Evolutionary conservation across 306 rosid species (phyloP).

Genomic region (Argentina anserina): DNA sequence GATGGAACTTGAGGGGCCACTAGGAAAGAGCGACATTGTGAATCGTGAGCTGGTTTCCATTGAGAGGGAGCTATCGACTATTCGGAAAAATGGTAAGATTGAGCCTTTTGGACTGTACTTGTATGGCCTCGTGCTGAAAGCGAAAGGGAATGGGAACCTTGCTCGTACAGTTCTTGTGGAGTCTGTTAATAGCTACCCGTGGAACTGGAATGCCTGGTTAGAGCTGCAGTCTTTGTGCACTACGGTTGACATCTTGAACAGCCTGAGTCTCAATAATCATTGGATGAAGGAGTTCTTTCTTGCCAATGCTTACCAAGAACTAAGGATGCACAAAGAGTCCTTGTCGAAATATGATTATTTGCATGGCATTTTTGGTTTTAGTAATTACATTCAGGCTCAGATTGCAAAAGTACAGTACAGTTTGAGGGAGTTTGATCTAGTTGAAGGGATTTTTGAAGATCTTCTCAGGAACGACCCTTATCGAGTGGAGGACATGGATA

Average conservation of each 20-base stretch:
- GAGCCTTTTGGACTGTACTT: slow-evolving; percentile 88
- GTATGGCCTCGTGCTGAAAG: slow-evolving; percentile 88
- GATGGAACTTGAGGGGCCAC: slow-evolving; percentile 94
- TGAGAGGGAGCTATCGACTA: slow-evolving; percentile 81
- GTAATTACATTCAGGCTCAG: slow-evolving; percentile 92
- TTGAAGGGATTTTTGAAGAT: slow-evolving; percentile 93
- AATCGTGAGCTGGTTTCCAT: slow-evolving; percentile 75
- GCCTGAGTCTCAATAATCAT: slow-evolving; percentile 79
- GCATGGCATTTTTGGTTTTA: slow-evolving; percentile 66
- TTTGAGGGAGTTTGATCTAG: slow-evolving; percentile 88
- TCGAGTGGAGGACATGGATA: slow-evolving; percentile 96
- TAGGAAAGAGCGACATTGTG: slow-evolving; percentile 73
- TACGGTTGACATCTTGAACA: slow-evolving; percentile 61
- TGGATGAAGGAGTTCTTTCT: slow-evolving; percentile 99
- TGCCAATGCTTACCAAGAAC: slow-evolving; percentile 78
- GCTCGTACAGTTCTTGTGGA: slow-evolving; percentile 85
- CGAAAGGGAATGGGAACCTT: slow-evolving; percentile 72
- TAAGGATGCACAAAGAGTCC: slow-evolving; percentile 86
- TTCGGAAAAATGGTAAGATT: slow-evolving; percentile 61
- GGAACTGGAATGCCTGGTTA: slow-evolving; percentile 99
- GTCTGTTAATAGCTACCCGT: slow-evolving; percentile 90
- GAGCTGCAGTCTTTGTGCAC: slow-evolving; percentile 84
- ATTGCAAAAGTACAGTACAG: slow-evolving; percentile 89
- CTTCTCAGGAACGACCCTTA: slow-evolving; percentile 88
- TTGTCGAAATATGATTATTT: slow-evolving; percentile 66